These are phyloP conservation scores for Huiozyma naganishii DNA, from an alignment of 805 yeast genomes.

Conservation along the genomic window DNA sequence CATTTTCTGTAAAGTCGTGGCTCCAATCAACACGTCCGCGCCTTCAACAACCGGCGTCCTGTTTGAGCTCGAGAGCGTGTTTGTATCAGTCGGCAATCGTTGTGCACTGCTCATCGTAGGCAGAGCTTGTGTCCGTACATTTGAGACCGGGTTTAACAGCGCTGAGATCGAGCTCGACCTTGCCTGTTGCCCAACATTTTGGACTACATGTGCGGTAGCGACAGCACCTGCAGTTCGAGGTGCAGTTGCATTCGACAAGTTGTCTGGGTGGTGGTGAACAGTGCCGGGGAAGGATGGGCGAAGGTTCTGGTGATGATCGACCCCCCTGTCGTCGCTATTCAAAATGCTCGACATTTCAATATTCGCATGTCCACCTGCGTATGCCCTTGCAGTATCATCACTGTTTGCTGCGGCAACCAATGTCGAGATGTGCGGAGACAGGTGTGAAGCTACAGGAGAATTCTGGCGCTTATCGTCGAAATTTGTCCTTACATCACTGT, in stretches of 20 bases:
- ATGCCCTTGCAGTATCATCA: no score
- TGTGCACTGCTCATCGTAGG: no score
- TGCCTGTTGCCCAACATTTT: background rate
- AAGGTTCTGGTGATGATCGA: no score
- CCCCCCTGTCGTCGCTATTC: no score
- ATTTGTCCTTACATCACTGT: no score
- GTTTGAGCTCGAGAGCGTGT: background rate
- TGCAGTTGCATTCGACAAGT: background rate
- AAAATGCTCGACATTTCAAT: no score
- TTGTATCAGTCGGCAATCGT: no score
- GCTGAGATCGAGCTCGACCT: slow-evolving; percentile 10
- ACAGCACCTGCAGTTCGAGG: background rate
- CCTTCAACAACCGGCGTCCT: background rate
- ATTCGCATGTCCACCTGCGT: no score
- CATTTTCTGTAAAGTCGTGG: background rate
- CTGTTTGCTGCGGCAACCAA: no score
- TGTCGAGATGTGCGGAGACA: no score
- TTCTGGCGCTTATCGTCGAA: no score
- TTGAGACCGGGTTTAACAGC: slow-evolving; percentile 8
- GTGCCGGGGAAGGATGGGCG: background rate
- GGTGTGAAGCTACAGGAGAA: no score
- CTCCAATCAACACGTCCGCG: background rate
- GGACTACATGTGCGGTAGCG: background rate
- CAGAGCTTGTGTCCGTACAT: background rate
- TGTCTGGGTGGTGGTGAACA: background rate